phyloP scores from a whole-genome alignment of 1,284 basidiomycete species.

The Ceratobasidium sp. region DNA sequence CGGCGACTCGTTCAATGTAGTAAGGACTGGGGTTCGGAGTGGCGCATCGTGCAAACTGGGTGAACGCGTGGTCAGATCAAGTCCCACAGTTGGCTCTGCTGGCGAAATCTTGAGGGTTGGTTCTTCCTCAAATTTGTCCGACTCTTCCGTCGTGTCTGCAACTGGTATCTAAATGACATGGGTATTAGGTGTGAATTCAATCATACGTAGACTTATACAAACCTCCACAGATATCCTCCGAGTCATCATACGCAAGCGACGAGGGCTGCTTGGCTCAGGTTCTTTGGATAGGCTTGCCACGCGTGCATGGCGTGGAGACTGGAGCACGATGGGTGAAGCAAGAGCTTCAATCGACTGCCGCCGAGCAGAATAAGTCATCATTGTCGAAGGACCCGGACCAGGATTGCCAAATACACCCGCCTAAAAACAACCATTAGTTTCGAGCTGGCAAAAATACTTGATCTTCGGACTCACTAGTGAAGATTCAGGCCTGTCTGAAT shows the following conservation, averaged over 20 bases:
- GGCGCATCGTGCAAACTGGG: background rate
- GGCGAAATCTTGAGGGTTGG: slow-evolving; percentile 10
- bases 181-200: background rate
- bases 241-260: background rate
- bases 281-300: slow-evolving; percentile 6
- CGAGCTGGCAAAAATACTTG: background rate
- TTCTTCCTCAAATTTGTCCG: background rate
- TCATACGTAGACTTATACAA: background rate
- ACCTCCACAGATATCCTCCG: slow-evolving; percentile 13
- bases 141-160: background rate
- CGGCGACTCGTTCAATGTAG: background rate
- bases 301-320: background rate
- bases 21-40: slow-evolving; percentile 7
- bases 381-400: slow-evolving; percentile 35
- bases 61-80: background rate
- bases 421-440: background rate
- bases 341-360: slow-evolving; percentile 4
- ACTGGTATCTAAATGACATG: background rate
- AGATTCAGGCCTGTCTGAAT: background rate
- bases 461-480: background rate
- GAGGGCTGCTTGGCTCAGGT: background rate
- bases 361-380: slow-evolving; percentile 37
- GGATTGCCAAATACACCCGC: slow-evolving; percentile 21
- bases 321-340: slow-evolving; percentile 17
- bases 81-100: background rate